phyloP scores from a whole-genome alignment of 2,329 filamentous ascomycete species.

The Talaromyces sp. region DNA sequence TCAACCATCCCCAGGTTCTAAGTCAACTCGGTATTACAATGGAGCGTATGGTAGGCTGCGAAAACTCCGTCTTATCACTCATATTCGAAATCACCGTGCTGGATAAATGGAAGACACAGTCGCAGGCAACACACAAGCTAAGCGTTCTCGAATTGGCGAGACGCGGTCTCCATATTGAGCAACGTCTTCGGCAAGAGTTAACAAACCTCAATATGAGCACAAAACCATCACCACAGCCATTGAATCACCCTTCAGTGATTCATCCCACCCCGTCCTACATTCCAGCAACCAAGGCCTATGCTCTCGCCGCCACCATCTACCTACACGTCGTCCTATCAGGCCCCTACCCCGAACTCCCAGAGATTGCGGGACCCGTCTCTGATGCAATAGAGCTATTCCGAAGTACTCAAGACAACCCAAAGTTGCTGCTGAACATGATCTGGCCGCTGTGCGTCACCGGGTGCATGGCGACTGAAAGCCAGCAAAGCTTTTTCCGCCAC shows the following conservation, averaged over 20 bases:
- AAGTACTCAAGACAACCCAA: background rate
- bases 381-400: background rate
- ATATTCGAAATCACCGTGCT: background rate
- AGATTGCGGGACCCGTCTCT: background rate
- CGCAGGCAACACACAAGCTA: background rate
- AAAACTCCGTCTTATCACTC: background rate
- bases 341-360: background rate
- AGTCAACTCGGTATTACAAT: background rate
- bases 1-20: background rate
- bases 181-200: background rate
- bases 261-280: background rate
- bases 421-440: background rate
- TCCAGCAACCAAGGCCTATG: background rate
- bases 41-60: background rate
- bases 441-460: background rate
- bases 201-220: background rate
- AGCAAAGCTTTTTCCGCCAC: background rate
- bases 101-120: slow-evolving; percentile 3
- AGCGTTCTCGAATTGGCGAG: background rate
- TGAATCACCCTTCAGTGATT: background rate
- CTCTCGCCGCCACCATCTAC: background rate
- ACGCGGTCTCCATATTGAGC: background rate
- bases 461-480: background rate
- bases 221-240: background rate
- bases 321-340: slow-evolving; percentile 2